These are phyloP conservation scores for Bauhinia variegata DNA, from an alignment of 306 rosid genomes.

Conservation along the genomic window DNA sequence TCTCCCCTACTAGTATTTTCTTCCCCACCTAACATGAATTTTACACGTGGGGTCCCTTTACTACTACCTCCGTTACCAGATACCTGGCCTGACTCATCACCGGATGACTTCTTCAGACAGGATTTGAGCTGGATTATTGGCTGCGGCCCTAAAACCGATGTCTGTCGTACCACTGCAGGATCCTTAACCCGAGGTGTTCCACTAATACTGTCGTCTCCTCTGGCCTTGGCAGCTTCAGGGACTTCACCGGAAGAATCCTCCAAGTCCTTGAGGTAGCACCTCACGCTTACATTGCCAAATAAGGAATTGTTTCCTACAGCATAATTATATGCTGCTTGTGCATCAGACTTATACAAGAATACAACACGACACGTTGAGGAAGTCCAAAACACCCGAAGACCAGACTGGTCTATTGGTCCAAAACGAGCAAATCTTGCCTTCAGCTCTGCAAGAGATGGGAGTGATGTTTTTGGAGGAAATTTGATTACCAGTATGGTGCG, in stretches of 20 bases:
- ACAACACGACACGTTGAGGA: constrained; percentile 87
- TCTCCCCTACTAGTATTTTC: constrained; percentile 77
- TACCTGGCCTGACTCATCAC: constrained; percentile 73
- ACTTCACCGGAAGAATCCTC: constrained; percentile 61
- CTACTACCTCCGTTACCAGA: constrained; percentile 61
- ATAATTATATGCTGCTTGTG: constrained; percentile 72
- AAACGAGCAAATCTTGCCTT: constrained; percentile 97
- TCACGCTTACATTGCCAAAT: constrained; percentile 70
- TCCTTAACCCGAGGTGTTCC: constrained; percentile 63
- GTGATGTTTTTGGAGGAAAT: constrained; percentile 88
- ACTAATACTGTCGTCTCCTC: constrained; percentile 55
- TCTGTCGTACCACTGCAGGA: constrained; percentile 46
- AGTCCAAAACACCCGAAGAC: constrained; percentile 88
- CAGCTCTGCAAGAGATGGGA: constrained; percentile 89
- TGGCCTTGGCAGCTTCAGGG: constrained; percentile 57
- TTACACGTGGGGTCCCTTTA: constrained; percentile 89
- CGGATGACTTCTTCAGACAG: constrained; percentile 71
- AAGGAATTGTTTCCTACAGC: constrained; percentile 67
- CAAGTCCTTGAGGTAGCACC: constrained; percentile 62
- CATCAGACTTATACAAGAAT: constrained; percentile 78
- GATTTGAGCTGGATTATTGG: constrained; percentile 78
- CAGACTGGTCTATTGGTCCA: constrained; percentile 87
- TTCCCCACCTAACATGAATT: constrained; percentile 98
- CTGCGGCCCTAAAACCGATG: constrained; percentile 41
- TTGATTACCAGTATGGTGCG: constrained; percentile 88